Evolutionary conservation across 495 filamentous ascomycete genomes (phyloP), one percentile per base, ranked within the genome.

Genomic region (Penicillium fimorum): DNA sequence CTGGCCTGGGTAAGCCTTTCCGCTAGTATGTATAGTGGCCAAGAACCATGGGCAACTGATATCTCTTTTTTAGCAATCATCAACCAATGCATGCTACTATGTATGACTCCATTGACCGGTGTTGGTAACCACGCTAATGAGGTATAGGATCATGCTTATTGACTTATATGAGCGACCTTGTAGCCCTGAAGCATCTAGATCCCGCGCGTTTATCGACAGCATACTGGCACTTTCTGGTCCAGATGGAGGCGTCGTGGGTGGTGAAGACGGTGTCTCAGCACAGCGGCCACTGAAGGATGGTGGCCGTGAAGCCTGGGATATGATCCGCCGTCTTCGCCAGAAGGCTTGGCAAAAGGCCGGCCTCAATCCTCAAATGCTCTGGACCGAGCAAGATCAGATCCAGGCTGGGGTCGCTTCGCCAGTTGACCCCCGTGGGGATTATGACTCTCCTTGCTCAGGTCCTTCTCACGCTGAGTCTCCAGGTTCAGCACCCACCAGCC

Each of bases 71-170:
- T n/a, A 70, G 70, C 1, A 82, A 80, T 12, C 79, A 81, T 46
- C 80, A 83, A 55, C 80, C 80, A 6, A 79, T 83, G 67, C 80
- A 83, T 60, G 78, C 80, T 20, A 76, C 77, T 10, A 82, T 82
- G 74, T 71, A 62, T 24, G 58, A 43, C 5, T 13, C 29, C 13
- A 33, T 43, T 37, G 3, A 40, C 13, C 11, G 8, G 3, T 40
- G 10, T 41, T 18, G 24, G 35, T 40, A 15, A 25, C 9, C 5
- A 42, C 1, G 32, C 55, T 64, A 57, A 67, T 15, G 0, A 43
- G 9, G 1, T 13, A 2, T 13, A 71, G 68, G 76, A 79, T 83
- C 48, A 79, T 83, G 66, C 78, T 82, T 22, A 78, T 83, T 51
- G 80, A 83, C 53, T 68, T 83, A 6, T 78, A 82, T 57, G 76